A percentile compares a stretch with the other conserved stretches of the same genome.
Evolutionary conservation across 192 early-diverging fungal genomes (phyloP).

Genomic region (Coemansia sp.): DNA sequence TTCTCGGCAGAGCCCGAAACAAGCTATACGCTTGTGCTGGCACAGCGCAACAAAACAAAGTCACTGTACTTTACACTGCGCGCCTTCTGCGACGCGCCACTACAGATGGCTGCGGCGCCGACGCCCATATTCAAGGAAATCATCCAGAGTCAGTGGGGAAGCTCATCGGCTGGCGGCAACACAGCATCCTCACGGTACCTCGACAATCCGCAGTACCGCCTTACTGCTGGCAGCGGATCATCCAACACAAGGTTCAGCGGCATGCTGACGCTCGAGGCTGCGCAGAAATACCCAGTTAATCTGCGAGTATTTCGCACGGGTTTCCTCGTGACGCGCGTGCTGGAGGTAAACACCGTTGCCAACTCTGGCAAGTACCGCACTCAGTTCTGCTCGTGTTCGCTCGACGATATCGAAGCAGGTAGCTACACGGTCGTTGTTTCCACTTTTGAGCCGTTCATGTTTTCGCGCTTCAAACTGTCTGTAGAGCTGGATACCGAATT

Average conservation of each 20-base stretch:
- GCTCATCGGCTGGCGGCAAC: slow-evolving; percentile 75
- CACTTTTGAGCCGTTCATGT: slow-evolving; percentile 69
- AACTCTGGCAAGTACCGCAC: slow-evolving; percentile 73
- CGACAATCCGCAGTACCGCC: slow-evolving; percentile 77
- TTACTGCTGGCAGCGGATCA: slow-evolving; percentile 52
- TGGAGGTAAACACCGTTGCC: slow-evolving; percentile 60
- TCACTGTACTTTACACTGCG: slow-evolving; percentile 76
- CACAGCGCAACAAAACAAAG: slow-evolving; percentile 70
- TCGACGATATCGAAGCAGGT: slow-evolving; percentile 59
- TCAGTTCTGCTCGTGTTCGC: slow-evolving; percentile 71
- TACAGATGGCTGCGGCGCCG: slow-evolving; percentile 63
- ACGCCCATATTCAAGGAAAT: slow-evolving; percentile 26
- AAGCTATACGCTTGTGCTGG: slow-evolving; percentile 73
- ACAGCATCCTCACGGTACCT: slow-evolving; percentile 64
- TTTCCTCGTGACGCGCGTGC: slow-evolving; percentile 65
- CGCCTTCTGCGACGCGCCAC: slow-evolving; percentile 62
- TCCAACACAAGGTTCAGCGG: slow-evolving; percentile 16
- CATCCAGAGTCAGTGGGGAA: slow-evolving; percentile 68
- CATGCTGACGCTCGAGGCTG: slow-evolving; percentile 65
- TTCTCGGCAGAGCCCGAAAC: slow-evolving; percentile 14
- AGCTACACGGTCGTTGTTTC: slow-evolving; percentile 77
- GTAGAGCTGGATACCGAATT: slow-evolving; percentile 57
- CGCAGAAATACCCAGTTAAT: slow-evolving; percentile 64
- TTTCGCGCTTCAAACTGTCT: slow-evolving; percentile 67
- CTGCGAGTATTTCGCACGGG: slow-evolving; percentile 67